phyloP scores from a whole-genome alignment of 345 rosid genomes.

The Turnera subulata region DNA sequence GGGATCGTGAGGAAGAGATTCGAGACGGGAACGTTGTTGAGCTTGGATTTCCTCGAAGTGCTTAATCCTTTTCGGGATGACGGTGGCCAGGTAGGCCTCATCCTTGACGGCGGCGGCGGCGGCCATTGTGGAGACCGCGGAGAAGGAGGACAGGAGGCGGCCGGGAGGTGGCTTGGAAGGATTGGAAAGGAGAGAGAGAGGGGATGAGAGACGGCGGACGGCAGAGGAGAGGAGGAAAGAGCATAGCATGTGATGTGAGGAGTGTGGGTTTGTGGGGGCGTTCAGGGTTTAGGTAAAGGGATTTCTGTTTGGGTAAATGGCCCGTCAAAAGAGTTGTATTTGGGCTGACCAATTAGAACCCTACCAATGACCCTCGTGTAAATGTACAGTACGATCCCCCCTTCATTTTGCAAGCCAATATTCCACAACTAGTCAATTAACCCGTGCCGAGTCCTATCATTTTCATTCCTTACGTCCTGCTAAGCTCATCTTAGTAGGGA shows the following conservation, averaged over 20 bases:
- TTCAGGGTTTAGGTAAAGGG: background rate
- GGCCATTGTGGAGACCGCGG: conserved; percentile 14
- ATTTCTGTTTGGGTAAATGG: no score
- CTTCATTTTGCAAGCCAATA: no score
- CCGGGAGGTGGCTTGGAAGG: background rate
- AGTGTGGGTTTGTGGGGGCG: conserved; percentile 1
- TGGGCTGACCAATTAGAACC: no score
- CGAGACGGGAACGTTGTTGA: conserved; percentile 46
- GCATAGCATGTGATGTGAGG: conserved; percentile 7
- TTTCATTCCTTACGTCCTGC: no score
- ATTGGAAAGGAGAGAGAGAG: conserved; percentile 14
- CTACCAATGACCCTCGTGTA: no score
- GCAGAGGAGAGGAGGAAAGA: conserved; percentile 4
- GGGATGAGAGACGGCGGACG: conserved; percentile 7
- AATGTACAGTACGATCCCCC: no score
- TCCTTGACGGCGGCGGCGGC: conserved; percentile 39
- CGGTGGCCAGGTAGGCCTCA: conserved; percentile 50
- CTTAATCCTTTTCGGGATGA: conserved; percentile 60
- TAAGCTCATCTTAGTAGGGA: no score
- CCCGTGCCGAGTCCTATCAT: no score
- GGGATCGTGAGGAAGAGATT: conserved; percentile 61
- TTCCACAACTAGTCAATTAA: no score
- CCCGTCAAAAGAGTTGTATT: no score
- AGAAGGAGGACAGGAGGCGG: conserved; percentile 22
- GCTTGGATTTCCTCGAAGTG: conserved; percentile 69